Evolutionary conservation across 2,329 filamentous ascomycete species (phyloP), one percentile per base, ranked within the genome.

Genomic region (Lasiodiplodia sp.): DNA sequence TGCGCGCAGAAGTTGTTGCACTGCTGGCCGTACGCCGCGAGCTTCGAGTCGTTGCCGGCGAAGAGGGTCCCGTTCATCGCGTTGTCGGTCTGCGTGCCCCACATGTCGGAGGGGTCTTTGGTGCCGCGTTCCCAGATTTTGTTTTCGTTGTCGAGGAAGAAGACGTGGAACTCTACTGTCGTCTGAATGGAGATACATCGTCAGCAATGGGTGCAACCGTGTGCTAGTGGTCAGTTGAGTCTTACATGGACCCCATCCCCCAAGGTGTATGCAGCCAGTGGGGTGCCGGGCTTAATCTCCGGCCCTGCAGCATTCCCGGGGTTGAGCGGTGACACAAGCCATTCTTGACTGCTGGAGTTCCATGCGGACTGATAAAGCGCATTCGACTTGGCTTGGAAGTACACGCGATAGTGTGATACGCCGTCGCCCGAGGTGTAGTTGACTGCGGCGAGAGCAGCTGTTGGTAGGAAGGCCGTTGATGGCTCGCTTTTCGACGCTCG

Each of bases 1-100:
- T 56, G 53, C 8, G 53, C 31, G 53, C 53, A 56, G 53, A 37
- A 56, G 25, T 31, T 37, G 53, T 56, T n/a, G 53, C 53, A 56
- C 53, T 56, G 53, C 5, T 56, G 53, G 16, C 16, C 12, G 28
- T 56, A 56, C 11, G 53, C 53, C 18, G 53, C 53, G 28, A 56
- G 28, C 11, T 56, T 56, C 53, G 53, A 56, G 12, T 18, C 16
- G 31, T 56, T 56, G 4, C 53, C 53, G 7, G 53, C 53, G 53
- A 56, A 56, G 21, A 56, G 53, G 53, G 53, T 56, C 3, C 53
- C 53, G 21, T 56, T 56, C 53, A 56, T 56, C 14, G 53, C 53
- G 6, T 37, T 37, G 8, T 38, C 16, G 3, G 31, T 37, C 53
- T 56, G 53, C 16, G 53, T 37, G 18, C 53, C 28, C 53, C 53